phyloP scores from a whole-genome alignment of 108 stramenopile species.

The Cyclostephanos tholiformis region DNA sequence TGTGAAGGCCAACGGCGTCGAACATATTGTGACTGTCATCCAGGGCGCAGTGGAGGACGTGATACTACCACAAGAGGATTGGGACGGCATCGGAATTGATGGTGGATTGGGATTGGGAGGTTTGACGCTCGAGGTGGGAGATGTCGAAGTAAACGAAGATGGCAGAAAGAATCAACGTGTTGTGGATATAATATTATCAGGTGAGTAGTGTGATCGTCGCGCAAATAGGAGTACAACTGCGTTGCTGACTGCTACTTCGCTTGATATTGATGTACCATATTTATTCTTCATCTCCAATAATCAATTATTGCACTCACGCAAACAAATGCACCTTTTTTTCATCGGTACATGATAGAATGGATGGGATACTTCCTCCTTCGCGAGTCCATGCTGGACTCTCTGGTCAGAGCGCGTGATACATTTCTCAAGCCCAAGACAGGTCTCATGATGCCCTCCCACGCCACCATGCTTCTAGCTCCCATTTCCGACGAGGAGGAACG shows the following conservation, averaged over 20 bases:
- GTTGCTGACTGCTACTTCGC: background rate
- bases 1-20: conserved; percentile 90
- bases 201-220: background rate
- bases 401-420: conserved; percentile 92
- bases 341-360: conserved; percentile 74
- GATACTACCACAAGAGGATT: conserved; percentile 75
- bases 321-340: no score
- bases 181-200: conserved; percentile 94
- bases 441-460: conserved; percentile 94
- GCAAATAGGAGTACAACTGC: background rate
- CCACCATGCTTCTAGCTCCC: conserved; percentile 94
- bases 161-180: conserved; percentile 54
- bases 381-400: conserved; percentile 96
- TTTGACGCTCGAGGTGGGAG: conserved; percentile 56
- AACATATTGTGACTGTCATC: conserved; percentile 95
- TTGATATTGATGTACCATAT: background rate
- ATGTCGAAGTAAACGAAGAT: conserved; percentile 29
- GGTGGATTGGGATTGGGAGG: conserved; percentile 9
- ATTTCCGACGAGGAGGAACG: conserved; percentile 94
- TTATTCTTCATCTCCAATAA: background rate
- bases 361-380: conserved; percentile 99
- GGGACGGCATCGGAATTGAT: conserved; percentile 48
- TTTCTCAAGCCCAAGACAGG: conserved; percentile 89
- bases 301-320: no score
- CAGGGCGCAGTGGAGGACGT: conserved; percentile 92